Evolutionary conservation across 768 basidiomycete species (phyloP), one percentile per base, ranked within the genome.

Genomic region (Melanogaster broomeanus): DNA sequence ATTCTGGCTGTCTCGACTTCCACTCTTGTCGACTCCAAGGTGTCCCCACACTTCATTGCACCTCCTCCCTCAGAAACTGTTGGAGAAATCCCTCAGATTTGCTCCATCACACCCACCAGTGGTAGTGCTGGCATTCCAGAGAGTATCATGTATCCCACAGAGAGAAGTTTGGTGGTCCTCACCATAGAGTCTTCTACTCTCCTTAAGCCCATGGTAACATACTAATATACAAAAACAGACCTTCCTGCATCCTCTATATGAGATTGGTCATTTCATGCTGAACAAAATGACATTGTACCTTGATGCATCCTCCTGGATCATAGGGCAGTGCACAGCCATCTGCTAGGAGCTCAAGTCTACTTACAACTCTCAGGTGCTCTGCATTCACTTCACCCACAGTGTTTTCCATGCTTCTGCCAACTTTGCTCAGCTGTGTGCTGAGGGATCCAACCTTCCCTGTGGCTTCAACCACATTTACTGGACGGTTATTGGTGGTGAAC

Each of bases 401-500:
- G 63, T 68, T 51, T 67, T 67, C 60, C 60, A 58, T 33, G 58
- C 64, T 28, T 67, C 68, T 35, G 66, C 57, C 9, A 66, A 67
- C 44, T 67, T 63, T 2, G 61, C 55, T 39, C 59, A 57, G 43
- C 53, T 65, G 49, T 59, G 59, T 11, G 49, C 51, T 31, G 49
- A 49, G n/a, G 61, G 48, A 22, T 55, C 61, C 15, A 27, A 37
- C 8, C 39, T 62, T 0, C 58, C 63, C 18, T 37, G 46, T 6
- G 63, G 63, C 9, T 68, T 63, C 39, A 57, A 57, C 11, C 62
- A 66, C 22, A 41, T 67, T 19, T 67, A 68, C 50, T 68, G 66
- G 66, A 68, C 65, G 66, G 61, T 68, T 21, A 68, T 67, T 16
- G 60, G 66, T 12, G 66, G 66, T 3, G 64, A 67, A 57, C 63